Evolutionary conservation across 257 asterid genomes (phyloP), one percentile per base, ranked within the genome.

Genomic region (Plantago ovata): DNA sequence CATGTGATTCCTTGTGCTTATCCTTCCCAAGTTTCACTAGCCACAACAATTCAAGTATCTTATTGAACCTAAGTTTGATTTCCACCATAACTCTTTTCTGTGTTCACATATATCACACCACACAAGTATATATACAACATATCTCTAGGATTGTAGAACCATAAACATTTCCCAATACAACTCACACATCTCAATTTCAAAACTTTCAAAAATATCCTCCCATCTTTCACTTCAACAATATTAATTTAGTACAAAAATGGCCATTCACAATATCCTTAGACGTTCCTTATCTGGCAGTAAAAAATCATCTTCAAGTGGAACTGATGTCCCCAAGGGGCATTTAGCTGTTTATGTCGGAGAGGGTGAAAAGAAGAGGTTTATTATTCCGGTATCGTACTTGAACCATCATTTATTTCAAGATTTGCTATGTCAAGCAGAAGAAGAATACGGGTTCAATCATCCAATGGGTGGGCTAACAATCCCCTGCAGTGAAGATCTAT

Each of bases 401-500:
- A 79, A 73, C 33, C 73, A 72, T n/a, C 74, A 76, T 64, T 69
- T 33, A 4, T 79, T 84, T 53, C 89, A 72, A 54, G 76, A 72
- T 1, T 47, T 84, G 48, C 36, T 84, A 18, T 32, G 54, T 10
- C 78, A 53, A 41, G 80, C 78, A 1, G 61, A 60, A 62, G 83
- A 82, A 60, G 79, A 80, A 69, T 75, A 64, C 11, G 83, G 85
- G 6, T 80, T 69, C 40, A 15, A 72, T 53, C 85, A 79, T 70
- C 85, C 85, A 1, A 79, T 77, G 81, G 90, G 87, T 0, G 84
- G 85, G 32, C 77, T 80, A 2, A 80, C 85, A 3, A 65, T 82
- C 19, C 88, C 86, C 6, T 82, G 83, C 62, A 36, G 56, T 32
- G 64, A 64, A 33, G 74, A 70, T 4, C 28, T 58, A 14, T 85